phyloP scores from a whole-genome alignment of 306 rosid genomes.

The Amphicarpaea edgeworthii region DNA sequence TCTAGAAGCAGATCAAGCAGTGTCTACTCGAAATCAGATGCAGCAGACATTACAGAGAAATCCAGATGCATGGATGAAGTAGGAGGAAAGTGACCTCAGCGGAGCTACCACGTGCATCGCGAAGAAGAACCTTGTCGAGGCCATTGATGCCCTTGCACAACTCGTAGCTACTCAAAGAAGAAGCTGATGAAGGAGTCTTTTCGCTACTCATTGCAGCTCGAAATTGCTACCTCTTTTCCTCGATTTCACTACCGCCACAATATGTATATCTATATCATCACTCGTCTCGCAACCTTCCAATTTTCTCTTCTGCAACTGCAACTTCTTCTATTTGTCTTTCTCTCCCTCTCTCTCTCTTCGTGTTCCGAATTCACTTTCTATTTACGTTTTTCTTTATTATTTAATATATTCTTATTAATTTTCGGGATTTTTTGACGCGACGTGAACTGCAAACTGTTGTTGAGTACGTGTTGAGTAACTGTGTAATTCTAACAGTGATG shows the following conservation, averaged over 20 bases:
- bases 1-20: constrained; percentile 33
- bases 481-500: background rate
- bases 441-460: constrained; percentile 1
- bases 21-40: background rate
- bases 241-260: constrained; percentile 17
- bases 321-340: background rate
- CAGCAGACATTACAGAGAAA: background rate
- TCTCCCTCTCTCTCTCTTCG: constrained; percentile 15
- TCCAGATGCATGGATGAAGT: constrained; percentile 8
- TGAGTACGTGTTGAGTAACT: background rate
- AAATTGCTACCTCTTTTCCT: background rate
- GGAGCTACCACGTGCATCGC: constrained; percentile 56
- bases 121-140: constrained; percentile 62
- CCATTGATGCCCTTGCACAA: constrained; percentile 69
- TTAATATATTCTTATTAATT: background rate
- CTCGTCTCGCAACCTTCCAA: constrained; percentile 13
- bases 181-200: constrained; percentile 41
- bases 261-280: constrained; percentile 8
- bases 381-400: background rate
- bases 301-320: constrained; percentile 4
- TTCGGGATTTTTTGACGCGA: background rate
- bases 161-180: constrained; percentile 50
- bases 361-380: background rate
- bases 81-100: constrained; percentile 48
- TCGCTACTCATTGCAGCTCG: constrained; percentile 56